phyloP scores from a whole-genome alignment of 1,139 yeast genomes.

The Arxiozyma telluris region DNA sequence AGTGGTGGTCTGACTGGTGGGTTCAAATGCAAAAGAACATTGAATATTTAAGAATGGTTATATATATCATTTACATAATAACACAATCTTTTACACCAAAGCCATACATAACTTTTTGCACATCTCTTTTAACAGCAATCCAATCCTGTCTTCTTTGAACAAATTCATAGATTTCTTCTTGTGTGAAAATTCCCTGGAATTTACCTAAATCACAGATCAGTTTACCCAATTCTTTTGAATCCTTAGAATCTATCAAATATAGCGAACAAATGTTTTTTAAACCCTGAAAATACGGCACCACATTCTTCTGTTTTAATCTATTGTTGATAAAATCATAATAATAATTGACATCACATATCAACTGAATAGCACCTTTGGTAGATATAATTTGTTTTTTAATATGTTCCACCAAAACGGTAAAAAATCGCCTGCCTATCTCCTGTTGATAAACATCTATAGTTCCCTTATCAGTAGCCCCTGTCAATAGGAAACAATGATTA shows the following conservation, averaged over 20 bases:
- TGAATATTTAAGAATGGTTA: neutral
- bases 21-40: neutral
- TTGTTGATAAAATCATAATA: constrained; percentile 61
- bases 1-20: no score
- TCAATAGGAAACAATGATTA: constrained; percentile 66
- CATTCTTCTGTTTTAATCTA: constrained; percentile 55
- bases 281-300: constrained; percentile 71
- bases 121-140: constrained; percentile 64
- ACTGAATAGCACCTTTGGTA: constrained; percentile 70
- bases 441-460: constrained; percentile 89
- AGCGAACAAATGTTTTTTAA: constrained; percentile 78
- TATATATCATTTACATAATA: constrained; percentile 16
- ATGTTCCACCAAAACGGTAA: constrained; percentile 64
- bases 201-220: constrained; percentile 75
- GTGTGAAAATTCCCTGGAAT: constrained; percentile 82
- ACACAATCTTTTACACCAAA: constrained; percentile 59
- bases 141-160: constrained; percentile 86
- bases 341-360: constrained; percentile 65
- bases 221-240: constrained; percentile 75
- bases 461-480: constrained; percentile 79
- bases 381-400: constrained; percentile 63
- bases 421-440: constrained; percentile 84
- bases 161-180: constrained; percentile 89
- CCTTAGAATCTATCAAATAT: constrained; percentile 63
- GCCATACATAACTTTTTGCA: constrained; percentile 94